Conservation (phyloP, 2,329 filamentous ascomycete genomes). For the Aschersonia sp. region DNA sequence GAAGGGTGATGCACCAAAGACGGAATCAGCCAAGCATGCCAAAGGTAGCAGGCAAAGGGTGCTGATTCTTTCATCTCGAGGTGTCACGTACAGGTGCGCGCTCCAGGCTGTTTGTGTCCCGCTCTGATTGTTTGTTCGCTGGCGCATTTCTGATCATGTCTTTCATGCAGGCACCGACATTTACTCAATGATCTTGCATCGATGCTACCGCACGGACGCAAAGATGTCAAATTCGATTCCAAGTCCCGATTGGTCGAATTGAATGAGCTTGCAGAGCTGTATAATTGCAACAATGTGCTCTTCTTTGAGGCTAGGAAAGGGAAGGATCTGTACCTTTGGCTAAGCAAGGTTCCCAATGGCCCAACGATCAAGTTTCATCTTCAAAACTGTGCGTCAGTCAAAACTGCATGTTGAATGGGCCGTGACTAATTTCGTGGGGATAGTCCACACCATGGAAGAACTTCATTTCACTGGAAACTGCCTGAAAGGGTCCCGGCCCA, state of each 20-base stretch:
- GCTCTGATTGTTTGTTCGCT: no score
- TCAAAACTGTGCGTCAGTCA: conserved; percentile 45
- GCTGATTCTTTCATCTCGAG: conserved; percentile 81
- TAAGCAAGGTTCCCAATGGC: conserved; percentile 71
- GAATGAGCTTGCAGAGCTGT: conserved; percentile 62
- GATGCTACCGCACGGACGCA: conserved; percentile 81
- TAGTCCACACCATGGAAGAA: conserved; percentile 92
- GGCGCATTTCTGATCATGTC: background rate
- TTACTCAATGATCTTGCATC: conserved; percentile 78
- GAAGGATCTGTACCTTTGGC: conserved; percentile 88
- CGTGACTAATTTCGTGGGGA: background rate
- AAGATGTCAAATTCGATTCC: conserved; percentile 93
- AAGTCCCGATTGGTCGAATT: conserved; percentile 78
- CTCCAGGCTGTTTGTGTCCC: background rate
- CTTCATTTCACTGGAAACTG: conserved; percentile 95
- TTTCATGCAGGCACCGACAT: conserved; percentile 62
- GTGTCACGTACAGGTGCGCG: conserved; percentile 70
- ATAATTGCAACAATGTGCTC: conserved; percentile 88
- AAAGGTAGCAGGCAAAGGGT: conserved; percentile 63
- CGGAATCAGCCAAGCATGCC: conserved; percentile 32
- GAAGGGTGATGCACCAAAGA: conserved; percentile 37
- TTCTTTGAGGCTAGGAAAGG: conserved; percentile 95
- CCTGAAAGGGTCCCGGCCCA: conserved; percentile 78
- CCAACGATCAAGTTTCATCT: conserved; percentile 55
- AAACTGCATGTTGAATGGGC: background rate